Conservation (phyloP, 805 yeast species). For the Millerago galiae region DNA sequence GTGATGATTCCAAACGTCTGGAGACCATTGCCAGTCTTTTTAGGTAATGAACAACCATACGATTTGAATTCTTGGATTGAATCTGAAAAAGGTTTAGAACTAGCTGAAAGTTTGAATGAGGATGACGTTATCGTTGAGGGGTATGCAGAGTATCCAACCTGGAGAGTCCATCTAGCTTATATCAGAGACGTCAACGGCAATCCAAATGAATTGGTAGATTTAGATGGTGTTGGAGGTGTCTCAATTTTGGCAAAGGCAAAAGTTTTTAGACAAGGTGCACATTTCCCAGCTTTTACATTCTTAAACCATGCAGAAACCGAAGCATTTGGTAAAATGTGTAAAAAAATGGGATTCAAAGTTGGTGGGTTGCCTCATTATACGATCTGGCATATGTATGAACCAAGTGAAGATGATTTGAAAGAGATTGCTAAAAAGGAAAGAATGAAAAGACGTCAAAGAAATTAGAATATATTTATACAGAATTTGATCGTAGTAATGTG, state of each 20-base stretch:
- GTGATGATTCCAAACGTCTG: conserved; percentile 86
- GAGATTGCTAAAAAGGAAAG: conserved; percentile 67
- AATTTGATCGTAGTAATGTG: too few relatives aligned
- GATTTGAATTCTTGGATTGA: conserved; percentile 97
- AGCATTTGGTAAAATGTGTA: conserved; percentile 80
- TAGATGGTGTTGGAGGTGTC: conserved; percentile 88
- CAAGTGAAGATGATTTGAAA: conserved; percentile 75
- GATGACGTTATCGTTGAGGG: conserved; percentile 89
- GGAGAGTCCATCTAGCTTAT: conserved; percentile 78
- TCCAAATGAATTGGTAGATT: conserved; percentile 54
- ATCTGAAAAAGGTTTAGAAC: conserved; percentile 63
- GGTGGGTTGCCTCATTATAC: conserved; percentile 90
- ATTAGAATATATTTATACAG: background rate
- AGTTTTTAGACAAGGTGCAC: conserved; percentile 71
- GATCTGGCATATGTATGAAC: conserved; percentile 86
- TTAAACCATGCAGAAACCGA: conserved; percentile 85
- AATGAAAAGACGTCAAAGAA: conserved; percentile 42
- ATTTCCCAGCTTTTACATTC: conserved; percentile 80
- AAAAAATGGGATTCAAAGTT: conserved; percentile 69
- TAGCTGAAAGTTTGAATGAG: conserved; percentile 60
- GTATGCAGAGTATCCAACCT: conserved; percentile 79
- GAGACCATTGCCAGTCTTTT: conserved; percentile 92
- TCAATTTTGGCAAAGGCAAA: conserved; percentile 71
- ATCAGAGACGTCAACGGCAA: conserved; percentile 56
- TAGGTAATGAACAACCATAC: conserved; percentile 89